Percentiles rank a stretch among this genome's conserved stretches.
Evolutionary conservation across 768 basidiomycete species (phyloP).

Genomic region (Hemileccinum impolitum): DNA sequence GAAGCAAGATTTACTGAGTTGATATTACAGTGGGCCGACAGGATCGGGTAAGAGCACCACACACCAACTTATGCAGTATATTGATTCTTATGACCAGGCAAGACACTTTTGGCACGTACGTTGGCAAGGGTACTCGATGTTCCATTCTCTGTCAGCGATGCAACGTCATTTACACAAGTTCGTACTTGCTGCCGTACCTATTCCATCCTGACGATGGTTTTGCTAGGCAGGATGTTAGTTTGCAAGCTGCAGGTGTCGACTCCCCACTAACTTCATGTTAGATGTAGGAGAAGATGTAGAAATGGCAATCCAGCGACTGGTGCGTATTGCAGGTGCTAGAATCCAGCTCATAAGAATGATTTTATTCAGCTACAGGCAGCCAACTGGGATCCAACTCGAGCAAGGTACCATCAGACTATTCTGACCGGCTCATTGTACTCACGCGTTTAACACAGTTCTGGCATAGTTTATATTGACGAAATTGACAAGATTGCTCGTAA

Average conservation of each 20-base stretch:
- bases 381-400: slow-evolving; percentile 81
- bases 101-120: slow-evolving; percentile 87
- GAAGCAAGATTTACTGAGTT: slow-evolving; percentile 6
- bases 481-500: slow-evolving; percentile 88
- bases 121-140: slow-evolving; percentile 90
- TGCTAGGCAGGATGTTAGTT: slow-evolving; percentile 67
- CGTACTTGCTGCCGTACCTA: slow-evolving; percentile 13
- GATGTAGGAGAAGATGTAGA: slow-evolving; percentile 98
- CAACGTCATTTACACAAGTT: slow-evolving; percentile 91
- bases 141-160: slow-evolving; percentile 91
- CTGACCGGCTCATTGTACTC: not conserved
- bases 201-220: slow-evolving; percentile 10
- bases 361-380: slow-evolving; percentile 75
- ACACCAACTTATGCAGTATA: slow-evolving; percentile 7
- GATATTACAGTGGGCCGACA: slow-evolving; percentile 64
- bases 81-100: slow-evolving; percentile 46
- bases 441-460: slow-evolving; percentile 52
- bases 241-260: not conserved
- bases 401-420: slow-evolving; percentile 51
- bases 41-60: slow-evolving; percentile 62
- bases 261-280: slow-evolving; percentile 28
- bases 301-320: slow-evolving; percentile 81
- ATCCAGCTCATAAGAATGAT: not conserved
- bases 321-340: slow-evolving; percentile 29
- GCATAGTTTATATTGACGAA: slow-evolving; percentile 96